A percentile compares a stretch with the other conserved stretches of the same genome.
Conservation (phyloP, 108 stramenopile species). For the Fragilaria crotonensis region DNA sequence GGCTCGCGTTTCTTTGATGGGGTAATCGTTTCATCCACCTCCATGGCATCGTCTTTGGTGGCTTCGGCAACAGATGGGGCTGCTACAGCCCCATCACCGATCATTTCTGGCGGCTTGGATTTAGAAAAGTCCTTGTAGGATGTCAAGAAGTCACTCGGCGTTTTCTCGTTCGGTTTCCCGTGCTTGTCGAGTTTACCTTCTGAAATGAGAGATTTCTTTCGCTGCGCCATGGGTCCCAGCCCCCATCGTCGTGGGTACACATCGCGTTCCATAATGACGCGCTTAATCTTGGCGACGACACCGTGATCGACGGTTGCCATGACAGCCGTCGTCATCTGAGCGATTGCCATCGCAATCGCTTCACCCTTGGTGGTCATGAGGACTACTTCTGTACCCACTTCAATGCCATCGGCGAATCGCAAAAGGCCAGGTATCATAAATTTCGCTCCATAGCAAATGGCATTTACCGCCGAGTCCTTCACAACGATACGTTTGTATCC, state of each 20-base stretch:
- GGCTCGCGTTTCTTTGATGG: conserved; percentile 29
- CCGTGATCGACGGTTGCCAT: conserved; percentile 99
- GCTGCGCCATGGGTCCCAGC: conserved; percentile 96
- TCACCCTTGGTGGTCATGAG: conserved; percentile 99
- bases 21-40: conserved; percentile 17
- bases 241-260: conserved; percentile 99
- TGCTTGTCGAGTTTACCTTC: conserved; percentile 98
- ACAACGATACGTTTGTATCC: conserved; percentile 98
- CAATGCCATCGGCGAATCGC: conserved; percentile 97
- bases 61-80: conserved; percentile 13
- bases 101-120: conserved; percentile 43
- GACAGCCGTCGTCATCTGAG: conserved; percentile 99
- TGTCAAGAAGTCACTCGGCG: conserved; percentile 88
- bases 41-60: conserved; percentile 11
- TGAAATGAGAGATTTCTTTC: conserved; percentile 96
- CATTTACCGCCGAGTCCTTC: conserved; percentile 99
- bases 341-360: conserved; percentile 97
- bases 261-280: conserved; percentile 99
- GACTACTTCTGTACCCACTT: conserved; percentile 96
- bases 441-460: conserved; percentile 99
- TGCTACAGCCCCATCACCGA: conserved; percentile 15
- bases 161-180: conserved; percentile 95
- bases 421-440: conserved; percentile 98
- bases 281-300: conserved; percentile 98
- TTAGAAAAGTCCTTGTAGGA: conserved; percentile 69